These are phyloP conservation scores for Lasiodiplodia sp. DNA, from an alignment of 2,329 filamentous ascomycete species.

Conservation along the genomic window DNA sequence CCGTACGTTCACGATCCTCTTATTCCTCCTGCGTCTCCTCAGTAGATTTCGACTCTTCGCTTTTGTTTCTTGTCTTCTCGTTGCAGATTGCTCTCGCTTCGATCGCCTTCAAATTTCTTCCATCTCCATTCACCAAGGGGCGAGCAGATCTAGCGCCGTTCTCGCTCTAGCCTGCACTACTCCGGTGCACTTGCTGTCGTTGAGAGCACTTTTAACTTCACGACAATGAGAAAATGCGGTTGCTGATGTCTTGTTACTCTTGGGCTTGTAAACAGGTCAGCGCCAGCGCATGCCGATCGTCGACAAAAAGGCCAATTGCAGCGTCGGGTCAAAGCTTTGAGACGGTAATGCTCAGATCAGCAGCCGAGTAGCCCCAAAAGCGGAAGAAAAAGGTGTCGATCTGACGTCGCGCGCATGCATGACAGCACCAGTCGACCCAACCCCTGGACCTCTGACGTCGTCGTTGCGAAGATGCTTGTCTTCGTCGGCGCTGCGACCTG, in stretches of 20 bases:
- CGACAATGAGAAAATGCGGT: too few relatives aligned
- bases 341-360: constrained; percentile 14
- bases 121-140: too few relatives aligned
- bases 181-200: too few relatives aligned
- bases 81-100: too few relatives aligned
- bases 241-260: too few relatives aligned
- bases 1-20: neutral
- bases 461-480: neutral
- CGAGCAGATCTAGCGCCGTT: too few relatives aligned
- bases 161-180: too few relatives aligned
- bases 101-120: too few relatives aligned
- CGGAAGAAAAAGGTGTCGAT: neutral
- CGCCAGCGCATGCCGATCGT: too few relatives aligned
- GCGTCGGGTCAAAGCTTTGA: neutral
- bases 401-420: constrained; percentile 12
- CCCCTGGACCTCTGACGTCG: neutral
- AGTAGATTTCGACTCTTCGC: too few relatives aligned
- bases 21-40: neutral
- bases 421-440: neutral
- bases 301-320: neutral
- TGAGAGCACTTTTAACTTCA: too few relatives aligned
- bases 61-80: too few relatives aligned
- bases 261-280: neutral
- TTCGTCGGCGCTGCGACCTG: neutral
- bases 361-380: neutral